phyloP scores from a whole-genome alignment of 805 yeast species.

The Candida mattraensis region DNA sequence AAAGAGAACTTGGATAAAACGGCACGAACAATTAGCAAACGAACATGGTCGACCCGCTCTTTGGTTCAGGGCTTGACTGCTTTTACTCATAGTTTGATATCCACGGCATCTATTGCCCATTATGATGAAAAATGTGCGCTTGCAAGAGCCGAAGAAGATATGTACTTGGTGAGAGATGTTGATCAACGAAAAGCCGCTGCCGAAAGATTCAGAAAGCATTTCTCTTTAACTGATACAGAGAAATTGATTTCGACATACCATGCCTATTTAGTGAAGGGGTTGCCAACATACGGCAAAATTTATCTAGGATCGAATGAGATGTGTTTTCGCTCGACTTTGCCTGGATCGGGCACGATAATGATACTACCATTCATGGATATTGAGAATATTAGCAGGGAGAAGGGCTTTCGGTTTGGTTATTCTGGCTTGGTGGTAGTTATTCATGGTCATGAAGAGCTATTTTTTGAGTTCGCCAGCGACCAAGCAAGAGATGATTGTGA shows the following conservation, averaged over 20 bases:
- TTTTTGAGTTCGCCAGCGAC: conserved; percentile 70
- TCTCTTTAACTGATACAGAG: conserved; percentile 56
- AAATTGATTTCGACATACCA: conserved; percentile 66
- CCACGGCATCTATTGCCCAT: conserved; percentile 43
- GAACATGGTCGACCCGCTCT: conserved; percentile 27
- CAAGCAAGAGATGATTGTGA: conserved; percentile 75
- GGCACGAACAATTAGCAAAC: conserved; percentile 7
- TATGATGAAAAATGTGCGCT: conserved; percentile 44
- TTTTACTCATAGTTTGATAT: conserved; percentile 27
- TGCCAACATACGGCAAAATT: conserved; percentile 82
- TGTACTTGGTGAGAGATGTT: conserved; percentile 44
- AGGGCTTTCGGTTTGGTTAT: conserved; percentile 68
- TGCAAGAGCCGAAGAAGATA: conserved; percentile 46
- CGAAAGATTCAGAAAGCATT: conserved; percentile 62
- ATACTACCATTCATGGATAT: conserved; percentile 74
- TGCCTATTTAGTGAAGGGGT: conserved; percentile 62
- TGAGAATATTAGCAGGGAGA: conserved; percentile 65
- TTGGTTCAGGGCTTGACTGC: conserved; percentile 32
- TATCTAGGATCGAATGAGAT: conserved; percentile 66
- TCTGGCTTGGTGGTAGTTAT: conserved; percentile 69
- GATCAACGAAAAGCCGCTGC: conserved; percentile 47
- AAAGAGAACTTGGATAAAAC: conserved; percentile 1
- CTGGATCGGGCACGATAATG: conserved; percentile 79
- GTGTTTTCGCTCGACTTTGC: conserved; percentile 80
- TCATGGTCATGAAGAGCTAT: conserved; percentile 73